Evolutionary conservation across 306 rosid genomes (phyloP).

Genomic region (Boehmeria nivea): DNA sequence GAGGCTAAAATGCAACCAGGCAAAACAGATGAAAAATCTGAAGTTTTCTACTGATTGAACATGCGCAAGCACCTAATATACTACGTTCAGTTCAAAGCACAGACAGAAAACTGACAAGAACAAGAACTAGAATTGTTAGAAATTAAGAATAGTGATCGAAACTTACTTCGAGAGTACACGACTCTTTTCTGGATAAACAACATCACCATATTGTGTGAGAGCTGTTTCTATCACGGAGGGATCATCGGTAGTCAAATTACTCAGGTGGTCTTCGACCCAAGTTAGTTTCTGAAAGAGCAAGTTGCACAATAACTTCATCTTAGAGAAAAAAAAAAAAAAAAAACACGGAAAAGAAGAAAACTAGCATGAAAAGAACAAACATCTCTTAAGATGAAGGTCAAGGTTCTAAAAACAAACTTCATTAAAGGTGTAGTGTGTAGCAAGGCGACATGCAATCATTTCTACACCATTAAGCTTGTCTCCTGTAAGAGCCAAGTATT

Average conservation of each 20-base stretch:
- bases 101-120: too few relatives aligned
- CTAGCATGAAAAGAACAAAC: neutral
- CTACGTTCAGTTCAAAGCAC: too few relatives aligned
- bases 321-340: slow-evolving; percentile 1
- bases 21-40: too few relatives aligned
- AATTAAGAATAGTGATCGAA: too few relatives aligned
- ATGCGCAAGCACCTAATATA: too few relatives aligned
- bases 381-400: too few relatives aligned
- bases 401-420: slow-evolving; percentile 45
- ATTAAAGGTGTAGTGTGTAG: slow-evolving; percentile 68
- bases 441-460: slow-evolving; percentile 94
- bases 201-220: slow-evolving; percentile 81
- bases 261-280: slow-evolving; percentile 79
- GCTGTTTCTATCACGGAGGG: slow-evolving; percentile 76
- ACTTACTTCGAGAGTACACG: slow-evolving; percentile 72
- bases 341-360: neutral
- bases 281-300: slow-evolving; percentile 58
- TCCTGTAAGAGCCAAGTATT: slow-evolving; percentile 91
- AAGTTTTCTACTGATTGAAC: too few relatives aligned
- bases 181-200: slow-evolving; percentile 69
- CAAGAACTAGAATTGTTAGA: too few relatives aligned
- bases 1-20: too few relatives aligned
- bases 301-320: slow-evolving; percentile 12
- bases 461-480: slow-evolving; percentile 94
- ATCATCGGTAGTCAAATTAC: slow-evolving; percentile 67